phyloP scores from a whole-genome alignment of 208 protist species.

The Crithidia mellificae region DNA sequence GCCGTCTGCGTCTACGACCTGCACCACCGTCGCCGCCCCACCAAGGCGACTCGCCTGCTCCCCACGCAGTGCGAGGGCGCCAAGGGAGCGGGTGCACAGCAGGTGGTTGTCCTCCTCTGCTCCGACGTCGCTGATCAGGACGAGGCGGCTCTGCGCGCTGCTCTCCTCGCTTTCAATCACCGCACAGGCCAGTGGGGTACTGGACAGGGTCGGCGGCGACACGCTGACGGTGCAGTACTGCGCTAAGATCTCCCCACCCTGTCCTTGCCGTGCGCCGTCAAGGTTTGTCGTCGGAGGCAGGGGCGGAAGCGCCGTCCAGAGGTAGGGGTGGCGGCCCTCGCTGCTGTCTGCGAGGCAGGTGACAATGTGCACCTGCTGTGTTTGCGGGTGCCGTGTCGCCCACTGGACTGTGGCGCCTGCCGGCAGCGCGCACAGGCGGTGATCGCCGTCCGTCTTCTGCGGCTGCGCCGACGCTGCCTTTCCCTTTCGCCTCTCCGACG shows the following conservation, averaged over 20 bases:
- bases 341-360: conserved; percentile 46
- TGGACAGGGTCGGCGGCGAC: conserved; percentile 48
- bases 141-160: conserved; percentile 18
- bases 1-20: conserved; percentile 33
- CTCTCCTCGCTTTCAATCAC: conserved; percentile 27
- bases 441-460: not conserved
- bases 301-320: conserved; percentile 54
- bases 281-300: conserved; percentile 14
- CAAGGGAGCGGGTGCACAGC: conserved; percentile 51
- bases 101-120: conserved; percentile 66
- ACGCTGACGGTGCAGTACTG: conserved; percentile 51
- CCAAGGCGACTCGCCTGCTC: not conserved
- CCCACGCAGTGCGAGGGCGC: conserved; percentile 43
- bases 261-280: not conserved
- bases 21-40: conserved; percentile 32
- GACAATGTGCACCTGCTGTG: conserved; percentile 58
- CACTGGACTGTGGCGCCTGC: conserved; percentile 41
- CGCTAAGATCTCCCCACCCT: conserved; percentile 37
- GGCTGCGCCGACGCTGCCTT: no score
- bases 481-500: not conserved
- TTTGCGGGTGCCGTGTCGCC: conserved; percentile 27
- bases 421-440: conserved; percentile 10
- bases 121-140: conserved; percentile 57
- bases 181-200: conserved; percentile 55
- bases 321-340: conserved; percentile 39